These are phyloP conservation scores for Crithidia thermophila DNA, from an alignment of 208 protist genomes.

Conservation along the genomic window DNA sequence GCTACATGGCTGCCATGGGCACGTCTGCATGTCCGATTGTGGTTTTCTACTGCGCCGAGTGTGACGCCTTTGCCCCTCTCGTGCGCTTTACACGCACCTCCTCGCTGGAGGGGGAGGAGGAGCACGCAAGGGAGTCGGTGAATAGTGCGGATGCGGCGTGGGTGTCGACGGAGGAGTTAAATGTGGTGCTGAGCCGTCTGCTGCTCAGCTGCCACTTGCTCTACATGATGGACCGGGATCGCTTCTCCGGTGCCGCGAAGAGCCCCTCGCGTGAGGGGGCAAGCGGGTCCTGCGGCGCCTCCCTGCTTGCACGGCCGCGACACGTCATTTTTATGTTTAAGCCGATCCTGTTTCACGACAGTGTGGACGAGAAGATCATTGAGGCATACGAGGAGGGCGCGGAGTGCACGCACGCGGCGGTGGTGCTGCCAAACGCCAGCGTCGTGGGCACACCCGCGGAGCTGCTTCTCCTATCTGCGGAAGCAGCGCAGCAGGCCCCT, in stretches of 20 bases:
- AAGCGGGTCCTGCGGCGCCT: background rate
- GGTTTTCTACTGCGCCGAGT: slow-evolving; percentile 62
- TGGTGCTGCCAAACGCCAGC: slow-evolving; percentile 43
- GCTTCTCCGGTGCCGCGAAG: background rate
- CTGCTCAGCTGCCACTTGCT: slow-evolving; percentile 30
- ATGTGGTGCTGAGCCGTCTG: slow-evolving; percentile 26
- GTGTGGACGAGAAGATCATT: slow-evolving; percentile 28
- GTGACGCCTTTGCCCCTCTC: slow-evolving; percentile 55
- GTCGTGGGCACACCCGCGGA: slow-evolving; percentile 25
- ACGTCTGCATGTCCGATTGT: slow-evolving; percentile 42
- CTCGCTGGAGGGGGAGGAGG: background rate
- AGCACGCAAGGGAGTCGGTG: background rate
- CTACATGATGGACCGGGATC: slow-evolving; percentile 20
- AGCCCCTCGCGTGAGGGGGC: background rate
- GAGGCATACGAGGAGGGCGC: slow-evolving; percentile 47
- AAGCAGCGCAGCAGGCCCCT: slow-evolving; percentile 8
- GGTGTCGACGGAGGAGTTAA: slow-evolving; percentile 21
- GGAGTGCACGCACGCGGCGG: slow-evolving; percentile 42
- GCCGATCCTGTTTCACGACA: slow-evolving; percentile 49
- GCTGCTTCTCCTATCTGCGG: slow-evolving; percentile 16
- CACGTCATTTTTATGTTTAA: slow-evolving; percentile 53
- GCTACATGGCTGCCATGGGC: slow-evolving; percentile 58
- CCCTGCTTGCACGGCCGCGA: background rate
- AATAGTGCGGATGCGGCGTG: slow-evolving; percentile 4
- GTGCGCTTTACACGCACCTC: slow-evolving; percentile 17